A percentile compares a stretch with the other conserved stretches of the same genome.
Evolutionary conservation across 352 stramenopile species (phyloP).

Genomic region (Pythium aphanidermatum): DNA sequence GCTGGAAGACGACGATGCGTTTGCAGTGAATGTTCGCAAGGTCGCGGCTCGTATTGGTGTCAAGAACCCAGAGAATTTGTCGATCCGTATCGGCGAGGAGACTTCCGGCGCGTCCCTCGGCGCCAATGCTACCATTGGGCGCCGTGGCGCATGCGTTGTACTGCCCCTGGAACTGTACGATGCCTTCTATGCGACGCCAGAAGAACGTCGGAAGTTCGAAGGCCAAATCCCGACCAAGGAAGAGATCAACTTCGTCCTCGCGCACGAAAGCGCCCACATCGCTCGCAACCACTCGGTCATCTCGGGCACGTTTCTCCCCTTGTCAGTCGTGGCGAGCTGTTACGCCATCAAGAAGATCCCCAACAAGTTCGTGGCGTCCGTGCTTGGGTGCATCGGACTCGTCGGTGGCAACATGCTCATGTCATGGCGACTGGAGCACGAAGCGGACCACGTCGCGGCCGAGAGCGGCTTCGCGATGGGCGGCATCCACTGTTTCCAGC

Average conservation of each 20-base stretch:
- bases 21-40: conserved; percentile 54
- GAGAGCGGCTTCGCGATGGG: conserved; percentile 56
- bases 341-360: conserved; percentile 58
- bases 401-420: conserved; percentile 54
- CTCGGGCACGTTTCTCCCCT: conserved; percentile 48
- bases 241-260: conserved; percentile 80
- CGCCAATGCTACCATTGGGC: conserved; percentile 48
- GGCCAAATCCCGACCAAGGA: conserved; percentile 47
- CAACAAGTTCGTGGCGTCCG: conserved; percentile 60
- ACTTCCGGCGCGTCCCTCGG: conserved; percentile 58
- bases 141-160: conserved; percentile 55
- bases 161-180: conserved; percentile 79
- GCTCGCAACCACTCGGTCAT: conserved; percentile 74
- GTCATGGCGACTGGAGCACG: conserved; percentile 76
- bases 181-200: conserved; percentile 53
- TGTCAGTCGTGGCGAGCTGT: conserved; percentile 51
- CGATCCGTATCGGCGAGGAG: conserved; percentile 56
- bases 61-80: conserved; percentile 58
- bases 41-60: conserved; percentile 61
- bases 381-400: conserved; percentile 39
- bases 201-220: conserved; percentile 39
- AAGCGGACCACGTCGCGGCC: conserved; percentile 69
- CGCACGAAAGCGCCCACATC: conserved; percentile 78
- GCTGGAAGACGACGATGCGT: conserved; percentile 46
- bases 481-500: conserved; percentile 72